Conservation (phyloP, 805 yeast species). For the Candida xiaguanensis region DNA sequence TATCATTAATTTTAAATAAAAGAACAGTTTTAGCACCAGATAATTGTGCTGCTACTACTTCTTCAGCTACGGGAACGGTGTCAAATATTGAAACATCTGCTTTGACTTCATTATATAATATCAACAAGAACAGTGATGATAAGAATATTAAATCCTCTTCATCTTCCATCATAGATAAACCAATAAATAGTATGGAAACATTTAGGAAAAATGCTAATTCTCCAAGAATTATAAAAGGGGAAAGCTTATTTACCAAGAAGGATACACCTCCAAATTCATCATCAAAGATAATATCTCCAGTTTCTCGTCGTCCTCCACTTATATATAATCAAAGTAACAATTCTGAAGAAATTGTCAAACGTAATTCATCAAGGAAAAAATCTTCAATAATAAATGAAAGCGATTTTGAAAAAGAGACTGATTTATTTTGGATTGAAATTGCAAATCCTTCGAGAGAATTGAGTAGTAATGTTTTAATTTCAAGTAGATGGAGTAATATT, state of each 20-base stretch:
- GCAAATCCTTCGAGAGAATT: conserved; percentile 73
- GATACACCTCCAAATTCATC: background rate
- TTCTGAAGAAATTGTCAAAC: background rate
- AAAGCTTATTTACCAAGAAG: conserved; percentile 6
- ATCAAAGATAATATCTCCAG: background rate
- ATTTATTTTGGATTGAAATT: conserved; percentile 32
- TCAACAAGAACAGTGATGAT: conserved; percentile 28
- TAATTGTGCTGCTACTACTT: conserved; percentile 23
- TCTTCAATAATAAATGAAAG: conserved; percentile 7
- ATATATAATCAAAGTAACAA: background rate
- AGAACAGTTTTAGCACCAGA: conserved; percentile 12
- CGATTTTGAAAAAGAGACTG: conserved; percentile 10
- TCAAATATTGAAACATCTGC: conserved; percentile 32
- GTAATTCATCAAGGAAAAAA: conserved; percentile 4
- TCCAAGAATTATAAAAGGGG: conserved; percentile 10
- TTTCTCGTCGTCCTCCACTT: background rate
- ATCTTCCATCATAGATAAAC: background rate
- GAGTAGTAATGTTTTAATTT: conserved; percentile 52
- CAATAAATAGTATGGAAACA: conserved; percentile 1
- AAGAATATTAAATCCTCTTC: background rate
- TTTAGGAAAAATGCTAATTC: conserved; percentile 4
- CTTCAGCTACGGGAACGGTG: conserved; percentile 37
- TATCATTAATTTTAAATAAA: conserved; percentile 24
- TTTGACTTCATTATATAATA: conserved; percentile 32
- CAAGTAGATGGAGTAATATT: conserved; percentile 89